These are phyloP conservation scores for Grigorovia transvaalensis DNA, from an alignment of 805 yeast species.

Conservation along the genomic window DNA sequence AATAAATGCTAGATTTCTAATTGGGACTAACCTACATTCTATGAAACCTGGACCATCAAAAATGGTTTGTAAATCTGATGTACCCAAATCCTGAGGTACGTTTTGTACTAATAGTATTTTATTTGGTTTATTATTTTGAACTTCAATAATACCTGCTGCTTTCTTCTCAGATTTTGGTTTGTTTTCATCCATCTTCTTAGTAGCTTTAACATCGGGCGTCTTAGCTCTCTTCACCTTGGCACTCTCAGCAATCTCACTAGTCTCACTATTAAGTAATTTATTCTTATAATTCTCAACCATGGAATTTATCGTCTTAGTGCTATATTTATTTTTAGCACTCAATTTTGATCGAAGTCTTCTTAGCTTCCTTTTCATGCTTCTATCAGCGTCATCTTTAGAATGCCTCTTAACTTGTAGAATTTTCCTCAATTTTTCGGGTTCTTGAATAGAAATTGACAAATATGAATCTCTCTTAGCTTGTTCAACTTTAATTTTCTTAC, in stretches of 20 bases:
- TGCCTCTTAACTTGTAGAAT: conserved; percentile 7
- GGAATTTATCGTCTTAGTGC: conserved; percentile 9
- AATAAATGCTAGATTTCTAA: conserved; percentile 65
- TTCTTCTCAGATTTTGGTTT: conserved; percentile 4
- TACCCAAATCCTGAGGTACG: conserved; percentile 37
- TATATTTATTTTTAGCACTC: conserved; percentile 11
- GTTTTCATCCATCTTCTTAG: not conserved
- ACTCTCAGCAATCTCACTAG: not conserved
- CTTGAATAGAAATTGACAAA: conserved; percentile 7
- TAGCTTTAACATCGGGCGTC: not conserved
- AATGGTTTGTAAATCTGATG: conserved; percentile 32
- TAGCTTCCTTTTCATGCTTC: conserved; percentile 11
- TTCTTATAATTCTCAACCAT: conserved; percentile 2
- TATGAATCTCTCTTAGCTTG: conserved; percentile 19
- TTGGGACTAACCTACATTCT: conserved; percentile 55
- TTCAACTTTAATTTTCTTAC: conserved; percentile 12
- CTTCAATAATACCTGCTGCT: conserved; percentile 5
- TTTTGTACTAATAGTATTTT: conserved; percentile 58
- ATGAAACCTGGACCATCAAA: conserved; percentile 54
- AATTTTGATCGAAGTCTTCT: conserved; percentile 20
- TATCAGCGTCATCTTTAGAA: not conserved
- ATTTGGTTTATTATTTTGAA: conserved; percentile 49
- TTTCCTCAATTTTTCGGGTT: conserved; percentile 4
- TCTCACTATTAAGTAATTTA: not conserved
- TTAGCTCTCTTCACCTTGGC: no score